Evolutionary conservation across 2,329 filamentous ascomycete species (phyloP), one percentile per base, ranked within the genome.

Genomic region (Penicillium sp.): DNA sequence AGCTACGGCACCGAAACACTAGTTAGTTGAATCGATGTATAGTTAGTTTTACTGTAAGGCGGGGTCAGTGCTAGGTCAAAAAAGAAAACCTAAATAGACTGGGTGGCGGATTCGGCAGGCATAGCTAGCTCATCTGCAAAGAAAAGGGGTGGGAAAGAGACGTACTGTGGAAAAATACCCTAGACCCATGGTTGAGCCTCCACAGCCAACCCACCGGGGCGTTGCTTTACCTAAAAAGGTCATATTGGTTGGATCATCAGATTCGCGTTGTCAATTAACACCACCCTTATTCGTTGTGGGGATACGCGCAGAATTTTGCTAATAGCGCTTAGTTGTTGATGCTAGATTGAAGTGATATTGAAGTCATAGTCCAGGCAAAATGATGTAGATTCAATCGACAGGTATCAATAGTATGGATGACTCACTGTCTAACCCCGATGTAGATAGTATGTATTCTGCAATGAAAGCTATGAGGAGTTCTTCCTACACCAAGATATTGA

Each of bases 111-210:
- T 45, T 33, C 18, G 44, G 16, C 23, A 43, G 19, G 14, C 37
- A 40, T 14, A 36, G 29, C 13, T 14, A 36, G 29, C 13, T 24
- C 42, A 31, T 18, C 44, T 55, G 51, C 52, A 52, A 56, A 36
- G 52, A 61, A 63, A 39, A 60, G 56, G 58, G 56, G 56, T 49
- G 55, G 56, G 56, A 59, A 57, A 62, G 34, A 53, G 45, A 36
- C 43, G 47, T 45, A 33, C 31, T 40, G 37, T 43, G 28, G 26
- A 60, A 62, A 59, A 60, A 59, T 59, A 59, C 54, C 23, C 33
- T 31, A 39, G 53, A 60, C 48, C 67, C 65, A 66, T 64, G 68
- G 67, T 64, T 71, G 61, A 66, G 63, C 63, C 67, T 67, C 68
- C 64, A 60, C 61, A 48, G 55, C 62, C 61, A 54, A 50, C 43